phyloP scores from a whole-genome alignment of 164 flowering plant species.

The Berberis thunbergii region DNA sequence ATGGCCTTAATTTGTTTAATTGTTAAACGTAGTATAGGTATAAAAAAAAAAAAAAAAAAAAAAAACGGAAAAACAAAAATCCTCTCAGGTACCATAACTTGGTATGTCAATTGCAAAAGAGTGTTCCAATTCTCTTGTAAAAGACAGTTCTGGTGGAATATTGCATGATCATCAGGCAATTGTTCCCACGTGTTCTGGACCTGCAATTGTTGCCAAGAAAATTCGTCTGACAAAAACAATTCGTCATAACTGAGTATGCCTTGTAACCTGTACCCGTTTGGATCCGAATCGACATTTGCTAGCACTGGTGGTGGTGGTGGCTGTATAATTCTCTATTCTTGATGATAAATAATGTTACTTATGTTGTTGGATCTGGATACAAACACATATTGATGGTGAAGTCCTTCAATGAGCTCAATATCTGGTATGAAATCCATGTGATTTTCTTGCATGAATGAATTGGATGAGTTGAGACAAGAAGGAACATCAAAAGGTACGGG shows the following conservation, averaged over 20 bases:
- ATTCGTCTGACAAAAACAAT: slow-evolving; percentile 5
- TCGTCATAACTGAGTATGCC: slow-evolving; percentile 6
- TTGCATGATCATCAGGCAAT: slow-evolving; percentile 2
- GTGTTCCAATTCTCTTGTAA: slow-evolving; percentile 2
- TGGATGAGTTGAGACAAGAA: background rate
- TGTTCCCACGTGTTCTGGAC: slow-evolving; percentile 2
- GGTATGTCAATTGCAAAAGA: slow-evolving; percentile 1
- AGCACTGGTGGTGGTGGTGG: no score
- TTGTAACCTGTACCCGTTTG: slow-evolving; percentile 1
- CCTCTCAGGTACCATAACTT: slow-evolving; percentile 4
- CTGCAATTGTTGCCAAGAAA: slow-evolving; percentile 6
- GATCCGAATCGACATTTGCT: no score
- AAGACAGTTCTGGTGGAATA: background rate
- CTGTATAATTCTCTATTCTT: no score
- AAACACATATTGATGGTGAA: no score
- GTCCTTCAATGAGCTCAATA: no score
- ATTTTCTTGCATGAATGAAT: background rate
- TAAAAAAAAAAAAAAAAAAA: no score
- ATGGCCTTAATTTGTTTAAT: no score
- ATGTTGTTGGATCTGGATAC: no score
- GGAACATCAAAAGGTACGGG: background rate
- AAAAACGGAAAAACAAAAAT: no score
- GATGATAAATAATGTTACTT: no score
- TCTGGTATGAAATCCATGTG: background rate
- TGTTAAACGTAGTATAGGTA: no score